phyloP scores from a whole-genome alignment of 192 early-diverging fungal species.

The Coemansia sp. region DNA sequence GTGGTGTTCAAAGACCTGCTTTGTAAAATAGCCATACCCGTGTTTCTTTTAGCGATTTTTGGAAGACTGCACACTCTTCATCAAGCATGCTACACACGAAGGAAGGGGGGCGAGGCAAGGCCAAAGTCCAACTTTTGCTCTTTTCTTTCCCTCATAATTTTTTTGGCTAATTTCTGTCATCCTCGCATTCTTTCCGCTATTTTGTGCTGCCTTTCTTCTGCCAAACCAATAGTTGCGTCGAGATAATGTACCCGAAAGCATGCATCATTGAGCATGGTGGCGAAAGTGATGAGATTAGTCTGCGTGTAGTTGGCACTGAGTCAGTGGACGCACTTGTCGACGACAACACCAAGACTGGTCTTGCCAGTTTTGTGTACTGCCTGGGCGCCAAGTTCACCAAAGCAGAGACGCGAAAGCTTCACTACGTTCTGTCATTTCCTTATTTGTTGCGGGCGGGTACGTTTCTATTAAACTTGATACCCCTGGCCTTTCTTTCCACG shows the following conservation, averaged over 20 bases:
- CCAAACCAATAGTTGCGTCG: not conserved
- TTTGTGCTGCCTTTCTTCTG: no score
- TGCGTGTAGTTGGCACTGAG: not conserved
- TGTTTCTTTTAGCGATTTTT: no score
- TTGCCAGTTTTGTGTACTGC: not conserved
- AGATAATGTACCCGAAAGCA: not conserved
- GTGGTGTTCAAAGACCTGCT: no score
- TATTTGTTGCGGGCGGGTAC: not conserved
- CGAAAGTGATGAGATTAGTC: not conserved
- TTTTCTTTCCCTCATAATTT: no score
- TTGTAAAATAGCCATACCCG: no score
- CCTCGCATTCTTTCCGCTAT: not conserved
- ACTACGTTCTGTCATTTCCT: not conserved
- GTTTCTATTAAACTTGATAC: not conserved
- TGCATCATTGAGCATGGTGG: not conserved
- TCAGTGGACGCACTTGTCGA: not conserved
- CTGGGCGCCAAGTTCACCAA: not conserved
- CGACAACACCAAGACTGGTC: not conserved
- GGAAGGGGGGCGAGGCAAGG: no score
- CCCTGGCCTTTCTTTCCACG: not conserved
- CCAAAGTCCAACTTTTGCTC: no score
- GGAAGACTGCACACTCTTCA: no score
- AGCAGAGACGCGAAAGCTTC: conserved; percentile 1
- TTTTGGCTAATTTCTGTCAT: not conserved
- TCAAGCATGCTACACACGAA: no score